Evolutionary conservation across 495 filamentous ascomycete genomes (phyloP), one percentile per base, ranked within the genome.

Genomic region (Aspergillus cristatus): DNA sequence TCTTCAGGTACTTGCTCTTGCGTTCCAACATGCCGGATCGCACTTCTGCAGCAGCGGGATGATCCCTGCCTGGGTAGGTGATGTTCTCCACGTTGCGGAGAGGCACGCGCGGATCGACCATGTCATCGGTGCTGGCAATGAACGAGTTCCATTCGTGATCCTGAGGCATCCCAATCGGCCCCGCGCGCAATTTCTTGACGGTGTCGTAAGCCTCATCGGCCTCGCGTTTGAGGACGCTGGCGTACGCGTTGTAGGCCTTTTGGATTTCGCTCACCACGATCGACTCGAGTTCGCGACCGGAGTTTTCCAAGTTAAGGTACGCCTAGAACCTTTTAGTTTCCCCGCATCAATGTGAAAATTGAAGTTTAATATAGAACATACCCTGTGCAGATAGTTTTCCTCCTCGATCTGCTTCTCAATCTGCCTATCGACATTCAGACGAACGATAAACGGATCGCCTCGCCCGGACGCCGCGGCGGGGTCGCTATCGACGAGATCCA

Each of bases 1-100:
- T 95, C 73, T 97, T 98, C 29, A 98, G 67, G 57, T 97, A 98
- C 55, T 97, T 98, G 72, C 84, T 93, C 75, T 96, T 98, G 33
- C 91, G 81, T 67, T 98, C 91, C 37, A 98, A 68, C 65, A 94
- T 80, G 1, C 91, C 91, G 5, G 84, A 83, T 34, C 86, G 72
- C 24, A 98, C 80, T 52, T 95, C 91, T 37, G 81, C 76, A 22
- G 85, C 86, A 28, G 87, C 81, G 35, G 83, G 82, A 55, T 95
- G 85, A 51, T 94, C 76, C 48, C 82, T 82, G 12, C 91, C 91
- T n/a, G 90, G 89, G 58, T 97, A 98, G 25, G 83, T 76, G 47
- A 98, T 94, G 48, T 83, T 81, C 48, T 94, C 76, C 13, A 86
- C 58, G 28, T 79, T 75, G 33, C 91, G 75, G 29, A 94, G 60